These are phyloP conservation scores for Wickerhamomyces bovis DNA, from an alignment of 805 yeast species.

Conservation along the genomic window DNA sequence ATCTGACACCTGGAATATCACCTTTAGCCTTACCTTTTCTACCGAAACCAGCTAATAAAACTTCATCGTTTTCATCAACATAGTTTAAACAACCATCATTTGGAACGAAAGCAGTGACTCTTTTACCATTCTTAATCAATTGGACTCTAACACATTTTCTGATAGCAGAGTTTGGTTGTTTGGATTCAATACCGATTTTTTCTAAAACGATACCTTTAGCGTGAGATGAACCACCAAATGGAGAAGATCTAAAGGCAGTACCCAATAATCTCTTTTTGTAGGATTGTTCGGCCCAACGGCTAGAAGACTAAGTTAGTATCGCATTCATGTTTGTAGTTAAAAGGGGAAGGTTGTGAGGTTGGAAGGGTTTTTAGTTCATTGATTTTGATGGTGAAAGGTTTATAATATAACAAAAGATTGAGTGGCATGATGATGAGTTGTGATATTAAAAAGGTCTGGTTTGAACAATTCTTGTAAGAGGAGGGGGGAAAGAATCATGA, in stretches of 20 bases:
- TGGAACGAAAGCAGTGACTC: slow-evolving; percentile 99
- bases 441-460: too few species aligned
- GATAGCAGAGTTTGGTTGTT: slow-evolving; percentile 99
- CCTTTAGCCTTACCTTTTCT: slow-evolving; percentile 99
- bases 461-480: too few species aligned
- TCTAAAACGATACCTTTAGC: slow-evolving; percentile 99
- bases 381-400: neutral
- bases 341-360: neutral
- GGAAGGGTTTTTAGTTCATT: neutral
- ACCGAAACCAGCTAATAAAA: slow-evolving; percentile 99
- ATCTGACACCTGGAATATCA: slow-evolving; percentile 99
- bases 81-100: slow-evolving; percentile 99
- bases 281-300: slow-evolving; percentile 99
- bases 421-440: too few species aligned
- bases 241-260: slow-evolving; percentile 99
- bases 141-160: slow-evolving; percentile 99
- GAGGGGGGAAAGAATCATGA: too few species aligned
- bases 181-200: slow-evolving; percentile 99
- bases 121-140: slow-evolving; percentile 99
- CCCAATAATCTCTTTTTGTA: slow-evolving; percentile 99
- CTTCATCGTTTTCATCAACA: slow-evolving; percentile 99
- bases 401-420: too few species aligned
- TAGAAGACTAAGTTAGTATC: slow-evolving; percentile 18
- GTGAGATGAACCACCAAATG: slow-evolving; percentile 99
- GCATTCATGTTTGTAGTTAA: too few species aligned